These are phyloP conservation scores for Bruguiera parviflora DNA, from an alignment of 345 rosid species.

Conservation along the genomic window DNA sequence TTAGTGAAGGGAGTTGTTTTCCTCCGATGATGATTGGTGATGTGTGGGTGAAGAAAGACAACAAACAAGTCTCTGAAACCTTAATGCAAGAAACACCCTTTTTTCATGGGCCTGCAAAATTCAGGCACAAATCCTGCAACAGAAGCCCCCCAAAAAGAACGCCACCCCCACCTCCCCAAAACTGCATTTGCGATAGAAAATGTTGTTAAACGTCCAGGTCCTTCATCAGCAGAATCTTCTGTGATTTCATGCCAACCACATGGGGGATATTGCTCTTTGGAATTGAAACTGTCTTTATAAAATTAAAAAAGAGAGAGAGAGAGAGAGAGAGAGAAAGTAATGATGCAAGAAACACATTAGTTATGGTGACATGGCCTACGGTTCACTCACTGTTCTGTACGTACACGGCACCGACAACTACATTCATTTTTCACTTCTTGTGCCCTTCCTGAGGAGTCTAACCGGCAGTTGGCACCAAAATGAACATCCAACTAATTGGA, in stretches of 20 bases:
- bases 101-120: slow-evolving; percentile 40
- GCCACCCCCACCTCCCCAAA: slow-evolving; percentile 17
- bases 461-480: too few species aligned
- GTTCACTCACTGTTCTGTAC: not conserved
- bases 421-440: not conserved
- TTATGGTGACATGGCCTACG: not conserved
- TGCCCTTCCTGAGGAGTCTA: slow-evolving; percentile 9
- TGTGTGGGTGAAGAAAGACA: not conserved
- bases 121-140: slow-evolving; percentile 45
- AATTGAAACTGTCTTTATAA: not conserved
- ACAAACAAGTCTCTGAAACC: slow-evolving; percentile 13
- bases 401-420: not conserved
- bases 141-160: slow-evolving; percentile 17
- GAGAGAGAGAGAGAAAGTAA: too few species aligned
- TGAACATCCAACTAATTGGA: too few species aligned
- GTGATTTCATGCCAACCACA: slow-evolving; percentile 7
- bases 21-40: not conserved
- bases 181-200: not conserved
- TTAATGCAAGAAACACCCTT: slow-evolving; percentile 6
- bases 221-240: slow-evolving; percentile 3
- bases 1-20: not conserved
- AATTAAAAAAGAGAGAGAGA: too few species aligned
- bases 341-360: not conserved
- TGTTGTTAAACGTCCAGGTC: not conserved
- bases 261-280: not conserved